These are phyloP conservation scores for Boletus coccyginus DNA, from an alignment of 768 basidiomycete genomes.

Conservation along the genomic window DNA sequence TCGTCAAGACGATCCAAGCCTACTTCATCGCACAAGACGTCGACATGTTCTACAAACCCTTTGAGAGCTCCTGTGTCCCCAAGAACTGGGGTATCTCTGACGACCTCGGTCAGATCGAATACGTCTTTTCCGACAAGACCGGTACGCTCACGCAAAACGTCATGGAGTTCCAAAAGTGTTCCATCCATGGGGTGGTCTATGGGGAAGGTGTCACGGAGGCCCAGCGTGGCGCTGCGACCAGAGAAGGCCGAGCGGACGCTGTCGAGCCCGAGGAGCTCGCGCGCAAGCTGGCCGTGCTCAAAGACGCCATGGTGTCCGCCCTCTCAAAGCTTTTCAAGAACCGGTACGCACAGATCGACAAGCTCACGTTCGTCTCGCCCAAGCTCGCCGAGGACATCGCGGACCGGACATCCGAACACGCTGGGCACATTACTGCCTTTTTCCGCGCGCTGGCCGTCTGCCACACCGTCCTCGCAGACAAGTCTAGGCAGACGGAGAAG, in stretches of 20 bases:
- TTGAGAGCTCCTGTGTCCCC: constrained; percentile 86
- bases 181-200: constrained; percentile 77
- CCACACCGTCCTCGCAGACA: constrained; percentile 86
- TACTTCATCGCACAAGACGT: constrained; percentile 95
- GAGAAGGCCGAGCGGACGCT: constrained; percentile 67
- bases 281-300: constrained; percentile 59
- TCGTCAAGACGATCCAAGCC: constrained; percentile 97
- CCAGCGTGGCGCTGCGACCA: constrained; percentile 85
- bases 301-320: constrained; percentile 70
- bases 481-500: constrained; percentile 55
- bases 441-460: constrained; percentile 95
- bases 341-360: constrained; percentile 75
- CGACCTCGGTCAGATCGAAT: constrained; percentile 98
- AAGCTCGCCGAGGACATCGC: constrained; percentile 77
- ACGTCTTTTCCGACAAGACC: constrained; percentile 91
- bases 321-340: constrained; percentile 87
- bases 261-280: constrained; percentile 71
- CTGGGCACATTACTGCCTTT: constrained; percentile 71
- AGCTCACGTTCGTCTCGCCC: constrained; percentile 86
- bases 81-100: constrained; percentile 99
- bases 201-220: constrained; percentile 97
- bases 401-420: constrained; percentile 57
- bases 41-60: constrained; percentile 92
- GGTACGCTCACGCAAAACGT: constrained; percentile 97
- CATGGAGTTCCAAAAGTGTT: constrained; percentile 98